Base-by-base conservation (phyloP, 2,329 filamentous ascomycete species). In the Claviceps paspali region DNA sequence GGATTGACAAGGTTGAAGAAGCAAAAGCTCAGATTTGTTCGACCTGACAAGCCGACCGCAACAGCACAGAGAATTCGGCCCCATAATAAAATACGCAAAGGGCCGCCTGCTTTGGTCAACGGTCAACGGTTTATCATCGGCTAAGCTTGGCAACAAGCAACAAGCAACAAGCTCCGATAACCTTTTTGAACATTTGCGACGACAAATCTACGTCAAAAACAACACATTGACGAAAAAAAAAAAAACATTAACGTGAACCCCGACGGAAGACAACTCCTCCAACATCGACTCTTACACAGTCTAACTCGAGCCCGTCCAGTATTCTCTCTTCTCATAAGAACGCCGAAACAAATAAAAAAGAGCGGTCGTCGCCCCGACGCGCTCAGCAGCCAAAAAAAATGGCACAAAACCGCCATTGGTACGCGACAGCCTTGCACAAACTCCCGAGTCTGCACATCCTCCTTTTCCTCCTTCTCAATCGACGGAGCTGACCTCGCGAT, bases 371-470 rank as follows among this genome's bases (percentile, higher is more conserved):
- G 24, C 10, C 15, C 17, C 18, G 7, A 18, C 26, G 26, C 3
- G 7, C 10, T 33, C 11, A 14, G 14, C n/a, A 17, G 26, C 50
- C 40, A 42, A 41, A 53, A 57, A 65, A 45, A 40, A 85, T 85
- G 75, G 77, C 64, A 69, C 77, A 65, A 70, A 65, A 64, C 45
- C 60, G 81, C 54, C 83, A 88, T 63, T 91, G 82, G 81, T 82
- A 69, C 48, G 65, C 29, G 19, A 33, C n/a, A 6, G 9, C 18
- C 30, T 10, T 8, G 21, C n/a, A n/a, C n/a, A n/a, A n/a, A n/a
- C n/a, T n/a, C n/a, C n/a, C n/a, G n/a, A n/a, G n/a, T n/a, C n/a
- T n/a, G n/a, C n/a, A n/a, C n/a, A n/a, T n/a, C n/a, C n/a, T n/a
- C n/a, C n/a, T n/a, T n/a, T n/a, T n/a, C n/a, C n/a, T n/a, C n/a